Conservation (phyloP, 2,329 filamentous ascomycete genomes). For the Pseudomassariella vexata region DNA sequence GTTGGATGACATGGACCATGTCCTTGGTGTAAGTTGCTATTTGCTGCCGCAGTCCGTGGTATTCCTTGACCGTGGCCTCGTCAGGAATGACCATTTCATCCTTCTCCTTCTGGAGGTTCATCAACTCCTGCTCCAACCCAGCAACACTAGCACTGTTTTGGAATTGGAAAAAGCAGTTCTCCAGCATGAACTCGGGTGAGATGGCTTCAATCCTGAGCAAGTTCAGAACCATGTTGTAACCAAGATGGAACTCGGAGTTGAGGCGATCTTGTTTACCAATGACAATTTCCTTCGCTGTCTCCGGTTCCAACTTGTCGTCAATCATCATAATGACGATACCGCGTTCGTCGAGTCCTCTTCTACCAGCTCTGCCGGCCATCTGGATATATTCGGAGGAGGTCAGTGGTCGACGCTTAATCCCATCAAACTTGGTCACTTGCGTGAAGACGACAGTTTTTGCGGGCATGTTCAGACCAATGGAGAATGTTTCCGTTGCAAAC, state of each 20-base stretch:
- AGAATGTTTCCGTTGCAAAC: constrained; percentile 97
- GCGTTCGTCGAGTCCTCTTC: constrained; percentile 93
- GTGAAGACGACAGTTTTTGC: constrained; percentile 99
- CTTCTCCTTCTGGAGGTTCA: constrained; percentile 69
- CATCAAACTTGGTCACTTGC: constrained; percentile 92
- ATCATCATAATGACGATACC: constrained; percentile 99
- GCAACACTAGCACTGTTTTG: constrained; percentile 89
- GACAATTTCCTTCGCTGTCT: constrained; percentile 90
- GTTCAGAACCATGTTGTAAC: constrained; percentile 99
- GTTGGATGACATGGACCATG: constrained; percentile 86
- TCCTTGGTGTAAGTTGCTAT: constrained; percentile 79
- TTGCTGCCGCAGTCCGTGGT: constrained; percentile 84
- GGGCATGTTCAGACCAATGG: constrained; percentile 97
- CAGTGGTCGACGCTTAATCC: constrained; percentile 70
- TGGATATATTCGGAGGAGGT: constrained; percentile 97
- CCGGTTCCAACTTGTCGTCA: constrained; percentile 90
- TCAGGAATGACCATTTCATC: constrained; percentile 73
- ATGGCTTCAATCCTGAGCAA: constrained; percentile 97
- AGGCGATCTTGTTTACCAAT: constrained; percentile 94
- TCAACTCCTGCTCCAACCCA: constrained; percentile 74
- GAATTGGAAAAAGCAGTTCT: constrained; percentile 96
- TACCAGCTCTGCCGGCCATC: constrained; percentile 95
- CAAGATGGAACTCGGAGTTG: constrained; percentile 94
- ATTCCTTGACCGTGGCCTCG: constrained; percentile 85
- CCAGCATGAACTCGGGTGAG: constrained; percentile 97